Base-by-base conservation (phyloP, 768 basidiomycete genomes). In the Mycena alexandri region DNA sequence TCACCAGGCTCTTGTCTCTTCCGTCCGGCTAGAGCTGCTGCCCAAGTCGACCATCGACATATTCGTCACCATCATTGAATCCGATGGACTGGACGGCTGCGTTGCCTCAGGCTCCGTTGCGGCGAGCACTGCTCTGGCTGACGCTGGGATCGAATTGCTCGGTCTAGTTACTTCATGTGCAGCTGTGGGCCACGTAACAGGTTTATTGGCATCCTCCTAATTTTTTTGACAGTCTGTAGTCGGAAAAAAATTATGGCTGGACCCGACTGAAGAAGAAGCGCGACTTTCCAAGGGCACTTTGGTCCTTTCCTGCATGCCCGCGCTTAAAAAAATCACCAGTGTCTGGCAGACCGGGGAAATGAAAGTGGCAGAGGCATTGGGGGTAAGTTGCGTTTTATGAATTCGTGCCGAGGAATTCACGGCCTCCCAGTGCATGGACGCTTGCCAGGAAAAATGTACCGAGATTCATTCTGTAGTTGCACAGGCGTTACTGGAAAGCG, bases 1-100 rank as follows among this genome's bases (percentile, higher is more conserved):
- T 34, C 90, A 94, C 60, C 96, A 98, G 78, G 90, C 95, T 2
- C 84, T 99, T 19, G 79, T 89, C 1, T 90, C 98, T 0, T 88
- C 96, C 9, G 86, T 99, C 13, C 88, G 95, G 46, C 85, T 98
- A 46, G 95, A 97, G 73, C 84, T 93, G 1, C 84, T 98, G n/a
- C 97, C 98, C 17, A 99, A 99, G 77, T 93, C 95, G 0, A 91
- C 91, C 11, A 89, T 99, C 72, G 98, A 99, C 80, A 83, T 99
- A 50, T 97, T 93, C 78, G 81, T 99, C 57, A 92, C 90, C 3
- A 83, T 99, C 46, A 89, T 98, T 50, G 96, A 98, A 78, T 89
- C 91, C n/a, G 96, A 98, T 76, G 93, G 94, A 19, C 84, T 93
- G n/a, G 92, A 96, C 75, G 89, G 92, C 29, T 93, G 94, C 70